Evolutionary conservation across 2,329 filamentous ascomycete species (phyloP).

Genomic region (Pseudogymnoascus sp.): DNA sequence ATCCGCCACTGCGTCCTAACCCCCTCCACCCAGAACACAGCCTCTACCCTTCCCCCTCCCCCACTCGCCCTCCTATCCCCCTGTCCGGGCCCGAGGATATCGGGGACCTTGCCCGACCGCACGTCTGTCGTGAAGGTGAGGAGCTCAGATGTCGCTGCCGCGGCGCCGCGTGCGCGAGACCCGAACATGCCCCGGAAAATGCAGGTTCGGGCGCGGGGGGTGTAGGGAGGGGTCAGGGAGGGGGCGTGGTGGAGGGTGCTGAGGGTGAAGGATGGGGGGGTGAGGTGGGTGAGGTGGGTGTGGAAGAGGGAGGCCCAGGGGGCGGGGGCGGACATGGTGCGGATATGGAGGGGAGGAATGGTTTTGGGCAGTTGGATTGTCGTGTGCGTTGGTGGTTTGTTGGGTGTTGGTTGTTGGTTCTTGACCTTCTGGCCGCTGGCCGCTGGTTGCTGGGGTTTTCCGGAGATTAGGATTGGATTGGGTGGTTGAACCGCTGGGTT

Average conservation of each 20-base stretch:
- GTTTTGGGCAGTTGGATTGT: background rate
- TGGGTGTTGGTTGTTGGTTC: background rate
- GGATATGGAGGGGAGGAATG: background rate
- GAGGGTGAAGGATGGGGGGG: slow-evolving; percentile 33
- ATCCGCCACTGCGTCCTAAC: slow-evolving; percentile 76
- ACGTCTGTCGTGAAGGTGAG: slow-evolving; percentile 80
- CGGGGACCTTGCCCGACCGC: slow-evolving; percentile 73
- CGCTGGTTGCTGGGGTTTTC: background rate
- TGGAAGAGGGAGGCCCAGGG: slow-evolving; percentile 29
- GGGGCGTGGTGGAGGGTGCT: slow-evolving; percentile 34
- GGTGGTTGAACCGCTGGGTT: background rate
- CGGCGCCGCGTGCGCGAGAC: slow-evolving; percentile 60
- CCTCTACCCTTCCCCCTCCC: slow-evolving; percentile 67
- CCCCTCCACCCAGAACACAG: slow-evolving; percentile 63
- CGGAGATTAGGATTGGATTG: background rate
- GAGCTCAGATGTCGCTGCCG: slow-evolving; percentile 65
- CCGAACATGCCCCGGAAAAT: slow-evolving; percentile 82
- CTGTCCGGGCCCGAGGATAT: slow-evolving; percentile 51
- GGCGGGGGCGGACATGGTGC: slow-evolving; percentile 14
- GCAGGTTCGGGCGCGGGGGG: slow-evolving; percentile 63
- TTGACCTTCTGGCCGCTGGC: background rate
- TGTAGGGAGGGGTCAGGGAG: slow-evolving; percentile 29
- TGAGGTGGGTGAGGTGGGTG: slow-evolving; percentile 28
- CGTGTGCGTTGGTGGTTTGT: background rate
- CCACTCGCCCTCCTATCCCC: slow-evolving; percentile 46